Base-by-base conservation (phyloP, 2,329 filamentous ascomycete species). In the Hypoxylon sp. region DNA sequence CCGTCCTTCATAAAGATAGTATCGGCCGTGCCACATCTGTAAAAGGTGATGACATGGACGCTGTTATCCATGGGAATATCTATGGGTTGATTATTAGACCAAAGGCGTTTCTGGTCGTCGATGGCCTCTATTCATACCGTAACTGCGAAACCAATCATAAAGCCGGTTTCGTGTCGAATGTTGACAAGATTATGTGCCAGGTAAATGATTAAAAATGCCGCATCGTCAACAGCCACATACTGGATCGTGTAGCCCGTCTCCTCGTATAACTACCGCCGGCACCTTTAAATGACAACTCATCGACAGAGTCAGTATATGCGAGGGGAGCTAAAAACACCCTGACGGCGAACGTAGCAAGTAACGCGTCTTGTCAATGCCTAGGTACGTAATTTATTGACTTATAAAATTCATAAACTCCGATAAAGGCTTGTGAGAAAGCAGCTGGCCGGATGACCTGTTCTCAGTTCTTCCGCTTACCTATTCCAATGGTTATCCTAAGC, bases 401-500 rank as follows among this genome's bases (percentile, higher is more conserved):
- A 51, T 36, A n/a, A n/a, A n/a, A 22, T 24, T 26, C 16, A 11
- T 18, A 26, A 28, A 33, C 20, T 26, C 3, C 26, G 28, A 20
- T 36, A 4, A 14, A n/a, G 14, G 45, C 9, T 30, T 30, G 24
- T 18, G 45, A 32, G 26, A 30, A 7, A 20, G 33, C 18, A 28
- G 6, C 12, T 14, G 20, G 16, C 22, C 22, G 24, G 14, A 5
- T 16, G n/a, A 8, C n/a, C 36, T 38, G n/a, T 8, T 38, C 8
- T 53, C 22, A 7, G 16, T n/a, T 24, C n/a, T 18, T 22, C 12
- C 14, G 9, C 30, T 18, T 44, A 20, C 30, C 14, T 44, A 20
- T 42, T 36, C 28, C 20, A 9, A 11, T 26, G 6, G 24, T 26
- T 38, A 24, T 33, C 44, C 26, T 20, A 61, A 54, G 57, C 49